Evolutionary conservation across 2,329 filamentous ascomycete species (phyloP).

Genomic region (Sphaerostilbella broomeana): DNA sequence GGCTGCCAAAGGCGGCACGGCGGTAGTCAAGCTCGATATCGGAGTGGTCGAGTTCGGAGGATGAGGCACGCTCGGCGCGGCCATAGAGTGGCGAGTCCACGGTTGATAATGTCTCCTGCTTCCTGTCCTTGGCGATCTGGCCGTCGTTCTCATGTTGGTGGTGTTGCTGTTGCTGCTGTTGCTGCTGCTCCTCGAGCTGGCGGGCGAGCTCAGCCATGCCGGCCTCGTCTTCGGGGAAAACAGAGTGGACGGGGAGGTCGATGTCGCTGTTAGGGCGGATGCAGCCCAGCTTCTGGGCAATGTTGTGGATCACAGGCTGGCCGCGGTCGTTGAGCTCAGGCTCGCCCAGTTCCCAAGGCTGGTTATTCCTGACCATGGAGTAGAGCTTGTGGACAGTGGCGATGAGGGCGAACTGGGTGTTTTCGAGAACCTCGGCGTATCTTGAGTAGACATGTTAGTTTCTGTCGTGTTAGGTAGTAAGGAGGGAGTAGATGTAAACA

Average conservation of each 20-base stretch:
- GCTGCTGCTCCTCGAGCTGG: constrained; percentile 41
- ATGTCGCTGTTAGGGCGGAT: constrained; percentile 57
- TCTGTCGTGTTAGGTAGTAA: too few relatives aligned
- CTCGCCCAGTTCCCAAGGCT: constrained; percentile 56
- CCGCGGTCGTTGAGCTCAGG: constrained; percentile 57
- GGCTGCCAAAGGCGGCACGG: constrained; percentile 38
- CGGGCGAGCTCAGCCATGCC: constrained; percentile 51
- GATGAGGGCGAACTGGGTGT: constrained; percentile 58
- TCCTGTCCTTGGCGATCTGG: constrained; percentile 6
- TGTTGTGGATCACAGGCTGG: constrained; percentile 59
- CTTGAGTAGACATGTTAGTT: constrained; percentile 26
- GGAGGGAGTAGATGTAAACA: constrained; percentile 17
- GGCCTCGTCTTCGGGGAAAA: constrained; percentile 56
- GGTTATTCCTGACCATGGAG: constrained; percentile 52
- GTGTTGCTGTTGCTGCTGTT: constrained; percentile 18
- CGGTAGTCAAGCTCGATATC: constrained; percentile 51
- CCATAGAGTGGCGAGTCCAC: constrained; percentile 11
- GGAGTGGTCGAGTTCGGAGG: constrained; percentile 49
- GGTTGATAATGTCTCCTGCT: too few relatives aligned
- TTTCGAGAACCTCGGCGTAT: constrained; percentile 59
- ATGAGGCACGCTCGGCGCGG: constrained; percentile 43
- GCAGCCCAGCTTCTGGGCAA: constrained; percentile 57
- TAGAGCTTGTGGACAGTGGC: constrained; percentile 61
- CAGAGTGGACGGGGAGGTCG: constrained; percentile 49
- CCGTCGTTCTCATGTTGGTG: constrained; percentile 12